Base-by-base conservation (phyloP, 2,329 filamentous ascomycete species). In the Sordariomycetes sp. region DNA sequence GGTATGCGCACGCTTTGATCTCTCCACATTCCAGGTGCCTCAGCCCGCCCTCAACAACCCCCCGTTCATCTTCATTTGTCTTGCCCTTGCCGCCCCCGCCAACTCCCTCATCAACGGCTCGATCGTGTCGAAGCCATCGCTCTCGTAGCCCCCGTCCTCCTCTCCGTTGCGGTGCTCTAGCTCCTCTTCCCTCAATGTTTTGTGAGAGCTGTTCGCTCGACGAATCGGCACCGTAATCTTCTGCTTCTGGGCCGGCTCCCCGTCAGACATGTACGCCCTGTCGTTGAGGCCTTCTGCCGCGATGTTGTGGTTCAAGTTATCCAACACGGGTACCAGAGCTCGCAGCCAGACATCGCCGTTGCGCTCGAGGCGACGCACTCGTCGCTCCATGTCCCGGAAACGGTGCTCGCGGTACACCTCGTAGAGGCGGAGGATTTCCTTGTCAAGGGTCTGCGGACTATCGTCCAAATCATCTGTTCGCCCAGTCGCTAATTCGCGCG, bases 41-140 rank as follows among this genome's bases (percentile, higher is more conserved):
- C n/a, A n/a, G n/a, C n/a, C n/a, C 27, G 15, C 16, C 16, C 26
- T 11, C 26, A 17, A 18, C 12, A 3, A 4, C 26, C 26, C 7
- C 19, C 25, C 8, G 25, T 16, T n/a, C n/a, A n/a, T 25, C 33
- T 41, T 48, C 29, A 49, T 37, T 39, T 48, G 40, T 21, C 51
- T 50, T 30, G 44, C 45, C 32, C 48, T 29, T 18, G 45, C 40
- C 29, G 44, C 46, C 5, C 45, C 51, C 26, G 57, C 58, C 28
- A 67, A 45, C 46, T 66, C 62, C 35, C 59, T 52, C 58, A 66
- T 67, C 30, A 68, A 41, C 8, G 63, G 61, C 46, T 66, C 63
- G 16, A 67, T 54, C 5, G 53, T 48, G 18, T 59, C 61, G 36
- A 65, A 43, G 5, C 59, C 55, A 17, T 53, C 49, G 34, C 47